Evolutionary conservation across 169 alveolate genomes (phyloP), one percentile per base, ranked within the genome.

Genomic region (Amoebophrya sp.): DNA sequence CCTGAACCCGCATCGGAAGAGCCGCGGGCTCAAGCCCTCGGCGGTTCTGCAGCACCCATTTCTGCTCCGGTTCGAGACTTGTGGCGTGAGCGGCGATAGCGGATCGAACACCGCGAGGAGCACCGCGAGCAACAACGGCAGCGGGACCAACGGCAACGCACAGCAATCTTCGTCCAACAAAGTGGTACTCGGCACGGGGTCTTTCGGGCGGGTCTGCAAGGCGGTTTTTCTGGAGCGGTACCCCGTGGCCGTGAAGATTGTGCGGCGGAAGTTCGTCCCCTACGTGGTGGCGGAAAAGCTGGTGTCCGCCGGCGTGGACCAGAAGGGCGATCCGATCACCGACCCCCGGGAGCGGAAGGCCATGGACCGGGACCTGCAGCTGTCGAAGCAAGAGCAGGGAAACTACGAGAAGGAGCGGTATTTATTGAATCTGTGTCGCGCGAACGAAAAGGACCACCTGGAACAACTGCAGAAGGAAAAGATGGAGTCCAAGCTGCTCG

Each of bases 221-320:
- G 83, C 38, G 39, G 1, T 66, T 18, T n/a, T 66, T 2, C 18
- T 66, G 7, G 83, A 66, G 83, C 29, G 35, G 35, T 66, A 66
- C 83, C 83, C 83, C 10, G 83, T 66, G 29, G 83, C 83, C 32
- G 83, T 66, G 83, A 66, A 66, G 83, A n/a, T 66, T 3, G 18
- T 66, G 83, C 83, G 83, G 35, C 83, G 83, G 35, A 66, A 66
- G 83, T 66, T 66, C 32, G 83, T 66, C 18, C 83, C 83, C 83
- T 66, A 66, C 83, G 83, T 66, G 29, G 83, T 66, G 39, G 83
- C 83, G 35, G 83, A 66, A 25, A 2, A 25, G 39, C 35, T 66
- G 83, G 83, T 66, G 83, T 25, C 2, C 35, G 83, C 83, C 32
- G 83, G 83, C 35, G 83, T 66, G 39, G 83, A 66, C 35, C 83